Percentiles rank a stretch among this genome's conserved stretches.
phyloP scores from a whole-genome alignment of 2,329 filamentous ascomycete genomes.

The Aspergillus vadensis region DNA sequence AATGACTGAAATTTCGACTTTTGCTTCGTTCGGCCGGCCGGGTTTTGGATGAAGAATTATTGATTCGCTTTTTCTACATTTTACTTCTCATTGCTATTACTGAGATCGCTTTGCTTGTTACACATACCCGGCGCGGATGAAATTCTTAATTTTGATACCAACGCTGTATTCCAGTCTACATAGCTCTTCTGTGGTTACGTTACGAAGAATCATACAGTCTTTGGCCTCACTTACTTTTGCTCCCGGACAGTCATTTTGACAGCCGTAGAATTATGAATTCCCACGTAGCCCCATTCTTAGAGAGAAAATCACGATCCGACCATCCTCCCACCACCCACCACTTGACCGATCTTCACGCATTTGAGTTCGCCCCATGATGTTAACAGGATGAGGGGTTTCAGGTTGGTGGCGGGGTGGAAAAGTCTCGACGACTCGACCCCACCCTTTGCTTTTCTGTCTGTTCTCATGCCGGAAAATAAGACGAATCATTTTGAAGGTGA shows the following conservation, averaged over 20 bases:
- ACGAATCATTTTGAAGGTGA: too few relatives aligned
- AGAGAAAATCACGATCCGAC: too few relatives aligned
- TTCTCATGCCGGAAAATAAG: too few relatives aligned
- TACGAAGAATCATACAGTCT: slow-evolving; percentile 2
- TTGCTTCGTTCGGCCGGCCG: slow-evolving; percentile 18
- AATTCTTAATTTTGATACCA: slow-evolving; percentile 11
- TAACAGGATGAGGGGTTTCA: neutral
- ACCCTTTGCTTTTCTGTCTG: neutral
- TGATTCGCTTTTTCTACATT: neutral
- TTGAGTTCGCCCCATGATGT: slow-evolving; percentile 1
- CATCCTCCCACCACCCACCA: neutral
- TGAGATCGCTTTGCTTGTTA: neutral
- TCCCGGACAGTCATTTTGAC: neutral
- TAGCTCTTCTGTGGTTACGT: neutral
- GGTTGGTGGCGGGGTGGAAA: slow-evolving; percentile 8
- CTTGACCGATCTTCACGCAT: neutral
- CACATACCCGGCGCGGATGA: neutral
- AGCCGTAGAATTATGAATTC: neutral
- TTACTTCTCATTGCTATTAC: neutral
- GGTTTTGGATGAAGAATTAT: slow-evolving; percentile 11
- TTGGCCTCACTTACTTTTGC: neutral
- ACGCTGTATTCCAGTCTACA: slow-evolving; percentile 6
- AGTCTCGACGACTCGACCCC: neutral
- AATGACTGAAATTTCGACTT: slow-evolving; percentile 22
- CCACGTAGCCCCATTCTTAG: neutral